phyloP scores from a whole-genome alignment of 805 yeast genomes.

The Lipomyces kockii region DNA sequence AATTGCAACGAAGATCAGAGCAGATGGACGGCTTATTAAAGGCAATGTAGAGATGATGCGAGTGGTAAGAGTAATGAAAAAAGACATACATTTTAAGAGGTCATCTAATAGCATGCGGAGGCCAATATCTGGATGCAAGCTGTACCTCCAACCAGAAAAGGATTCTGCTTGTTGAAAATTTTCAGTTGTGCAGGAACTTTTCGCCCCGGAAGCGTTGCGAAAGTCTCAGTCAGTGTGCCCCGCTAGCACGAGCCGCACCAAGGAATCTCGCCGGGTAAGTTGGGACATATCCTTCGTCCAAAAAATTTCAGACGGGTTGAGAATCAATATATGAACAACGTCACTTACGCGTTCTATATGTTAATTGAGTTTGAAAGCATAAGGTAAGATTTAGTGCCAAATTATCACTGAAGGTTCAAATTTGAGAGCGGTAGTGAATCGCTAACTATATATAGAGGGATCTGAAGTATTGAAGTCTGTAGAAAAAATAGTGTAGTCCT shows the following conservation, averaged over 20 bases:
- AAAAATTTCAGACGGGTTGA: neutral
- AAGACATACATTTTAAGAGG: neutral
- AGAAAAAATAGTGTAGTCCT: neutral
- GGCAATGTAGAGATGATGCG: neutral
- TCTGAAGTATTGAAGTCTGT: neutral
- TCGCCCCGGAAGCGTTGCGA: too few species aligned
- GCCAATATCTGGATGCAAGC: neutral
- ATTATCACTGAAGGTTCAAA: neutral
- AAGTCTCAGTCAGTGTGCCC: too few species aligned
- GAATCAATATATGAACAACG: neutral
- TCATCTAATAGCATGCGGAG: neutral
- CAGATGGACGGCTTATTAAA: neutral
- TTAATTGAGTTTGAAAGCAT: neutral
- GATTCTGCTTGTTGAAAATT: neutral
- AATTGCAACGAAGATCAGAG: neutral
- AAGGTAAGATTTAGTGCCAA: neutral
- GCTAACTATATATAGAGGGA: neutral
- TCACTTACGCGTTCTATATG: neutral
- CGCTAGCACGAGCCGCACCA: neutral
- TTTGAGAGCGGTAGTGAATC: neutral
- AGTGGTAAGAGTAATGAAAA: neutral
- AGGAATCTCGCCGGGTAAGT: constrained; percentile 36
- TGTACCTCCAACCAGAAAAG: neutral
- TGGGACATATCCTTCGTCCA: constrained; percentile 15
- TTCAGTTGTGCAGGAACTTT: neutral